Evolutionary conservation across 805 yeast species (phyloP).

Genomic region (Yarrowia sp.): DNA sequence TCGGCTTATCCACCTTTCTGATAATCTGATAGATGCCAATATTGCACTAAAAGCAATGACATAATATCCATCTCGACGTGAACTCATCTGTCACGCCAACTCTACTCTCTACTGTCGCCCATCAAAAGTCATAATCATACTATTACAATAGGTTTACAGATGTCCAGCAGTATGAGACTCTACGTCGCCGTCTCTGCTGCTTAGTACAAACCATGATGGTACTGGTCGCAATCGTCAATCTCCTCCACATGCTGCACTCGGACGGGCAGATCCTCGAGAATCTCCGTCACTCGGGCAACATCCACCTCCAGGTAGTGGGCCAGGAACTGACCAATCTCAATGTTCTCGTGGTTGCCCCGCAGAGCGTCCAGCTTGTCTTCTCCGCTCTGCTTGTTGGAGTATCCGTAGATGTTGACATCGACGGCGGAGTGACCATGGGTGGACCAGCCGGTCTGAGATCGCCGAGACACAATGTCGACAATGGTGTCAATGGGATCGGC

Average conservation of each 20-base stretch:
- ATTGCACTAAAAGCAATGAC: background rate
- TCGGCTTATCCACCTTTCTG: too few relatives aligned
- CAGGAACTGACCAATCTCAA: constrained; percentile 80
- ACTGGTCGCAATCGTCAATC: constrained; percentile 30
- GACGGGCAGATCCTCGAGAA: constrained; percentile 21
- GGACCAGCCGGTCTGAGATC: constrained; percentile 95
- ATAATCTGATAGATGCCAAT: too few relatives aligned
- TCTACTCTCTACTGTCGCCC: too few relatives aligned
- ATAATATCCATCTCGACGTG: background rate
- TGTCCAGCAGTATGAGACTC: background rate
- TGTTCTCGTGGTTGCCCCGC: constrained; percentile 86
- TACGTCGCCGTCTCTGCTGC: background rate
- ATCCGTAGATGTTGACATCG: constrained; percentile 89
- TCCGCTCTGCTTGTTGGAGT: constrained; percentile 55
- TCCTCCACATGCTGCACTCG: constrained; percentile 28
- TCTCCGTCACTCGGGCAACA: constrained; percentile 46
- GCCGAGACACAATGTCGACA: constrained; percentile 73
- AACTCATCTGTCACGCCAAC: too few relatives aligned
- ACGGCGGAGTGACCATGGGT: constrained; percentile 97
- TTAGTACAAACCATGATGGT: constrained; percentile 31
- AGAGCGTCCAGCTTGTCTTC: constrained; percentile 52
- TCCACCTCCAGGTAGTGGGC: constrained; percentile 56
- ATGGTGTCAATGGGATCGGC: constrained; percentile 56
- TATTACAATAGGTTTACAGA: constrained; percentile 33
- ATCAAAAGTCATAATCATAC: constrained; percentile 1